These are phyloP conservation scores for Globisporangium abappressorium DNA, from an alignment of 352 stramenopile genomes.

Conservation along the genomic window DNA sequence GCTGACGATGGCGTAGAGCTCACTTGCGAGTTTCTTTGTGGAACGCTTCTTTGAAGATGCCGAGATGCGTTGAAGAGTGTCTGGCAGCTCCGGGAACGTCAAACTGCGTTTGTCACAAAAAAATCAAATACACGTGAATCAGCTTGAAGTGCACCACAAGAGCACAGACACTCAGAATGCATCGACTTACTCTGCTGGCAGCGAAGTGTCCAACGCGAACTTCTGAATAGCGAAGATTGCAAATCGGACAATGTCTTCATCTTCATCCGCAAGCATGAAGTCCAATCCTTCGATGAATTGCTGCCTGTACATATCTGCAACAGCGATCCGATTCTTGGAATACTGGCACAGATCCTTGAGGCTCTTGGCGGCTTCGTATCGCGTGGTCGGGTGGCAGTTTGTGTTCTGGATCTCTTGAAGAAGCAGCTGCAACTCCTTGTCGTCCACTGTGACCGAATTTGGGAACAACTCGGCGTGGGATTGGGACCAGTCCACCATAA, in stretches of 20 bases:
- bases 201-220: constrained; percentile 50
- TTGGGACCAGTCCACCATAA: constrained; percentile 58
- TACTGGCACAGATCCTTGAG: constrained; percentile 75
- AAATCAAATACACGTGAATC: constrained; percentile 5
- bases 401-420: constrained; percentile 55
- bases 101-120: constrained; percentile 26
- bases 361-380: constrained; percentile 66
- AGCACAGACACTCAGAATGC: not conserved
- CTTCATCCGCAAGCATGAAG: constrained; percentile 63
- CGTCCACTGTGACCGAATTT: constrained; percentile 37
- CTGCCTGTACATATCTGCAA: constrained; percentile 41
- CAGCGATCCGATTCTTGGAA: constrained; percentile 41
- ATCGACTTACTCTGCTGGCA: constrained; percentile 41
- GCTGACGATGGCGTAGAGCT: constrained; percentile 63
- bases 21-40: constrained; percentile 65
- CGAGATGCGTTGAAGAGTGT: constrained; percentile 56
- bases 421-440: constrained; percentile 49
- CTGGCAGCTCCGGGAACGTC: constrained; percentile 52
- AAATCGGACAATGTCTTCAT: constrained; percentile 76
- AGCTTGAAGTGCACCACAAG: not conserved
- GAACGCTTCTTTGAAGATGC: constrained; percentile 60
- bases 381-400: constrained; percentile 43
- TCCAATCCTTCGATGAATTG: constrained; percentile 51
- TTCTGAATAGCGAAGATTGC: constrained; percentile 72
- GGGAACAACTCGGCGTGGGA: constrained; percentile 44